A percentile compares a stretch with the other conserved stretches of the same genome.
Evolutionary conservation across 129 eudicot genomes (phyloP).

Genomic region (Mikania micrantha): DNA sequence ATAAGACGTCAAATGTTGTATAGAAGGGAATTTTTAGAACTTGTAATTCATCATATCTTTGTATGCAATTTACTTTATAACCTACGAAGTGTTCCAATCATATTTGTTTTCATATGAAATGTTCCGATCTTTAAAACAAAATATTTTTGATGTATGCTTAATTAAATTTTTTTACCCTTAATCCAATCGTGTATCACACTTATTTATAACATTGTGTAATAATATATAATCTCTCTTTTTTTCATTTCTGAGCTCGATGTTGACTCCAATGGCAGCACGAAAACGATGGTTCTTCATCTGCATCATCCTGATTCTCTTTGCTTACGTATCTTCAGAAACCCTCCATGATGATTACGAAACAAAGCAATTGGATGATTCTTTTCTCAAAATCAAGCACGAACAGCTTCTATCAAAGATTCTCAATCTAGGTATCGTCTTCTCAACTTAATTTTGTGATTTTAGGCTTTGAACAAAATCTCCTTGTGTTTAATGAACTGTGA

Average conservation of each 20-base stretch:
- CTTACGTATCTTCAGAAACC: conserved; percentile 14
- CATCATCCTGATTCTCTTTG: conserved; percentile 13
- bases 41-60: too few relatives aligned
- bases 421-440: conserved; percentile 24
- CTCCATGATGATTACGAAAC: conserved; percentile 6
- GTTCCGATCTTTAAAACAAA: too few relatives aligned
- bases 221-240: neutral
- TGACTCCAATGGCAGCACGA: conserved; percentile 21
- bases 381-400: conserved; percentile 32
- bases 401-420: conserved; percentile 37
- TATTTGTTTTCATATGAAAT: too few relatives aligned
- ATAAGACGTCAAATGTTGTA: too few relatives aligned
- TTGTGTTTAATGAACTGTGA: neutral
- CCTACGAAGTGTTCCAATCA: too few relatives aligned
- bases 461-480: neutral
- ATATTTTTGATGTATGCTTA: too few relatives aligned
- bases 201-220: too few relatives aligned
- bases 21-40: too few relatives aligned
- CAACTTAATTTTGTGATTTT: neutral
- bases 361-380: conserved; percentile 13
- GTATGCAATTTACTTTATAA: too few relatives aligned
- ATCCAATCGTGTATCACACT: too few relatives aligned
- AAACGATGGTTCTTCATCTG: conserved; percentile 14
- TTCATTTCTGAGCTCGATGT: conserved; percentile 17
- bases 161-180: too few relatives aligned